Evolutionary conservation across 139 green algal genomes (phyloP).

Genomic region (Coelastrella sp.): DNA sequence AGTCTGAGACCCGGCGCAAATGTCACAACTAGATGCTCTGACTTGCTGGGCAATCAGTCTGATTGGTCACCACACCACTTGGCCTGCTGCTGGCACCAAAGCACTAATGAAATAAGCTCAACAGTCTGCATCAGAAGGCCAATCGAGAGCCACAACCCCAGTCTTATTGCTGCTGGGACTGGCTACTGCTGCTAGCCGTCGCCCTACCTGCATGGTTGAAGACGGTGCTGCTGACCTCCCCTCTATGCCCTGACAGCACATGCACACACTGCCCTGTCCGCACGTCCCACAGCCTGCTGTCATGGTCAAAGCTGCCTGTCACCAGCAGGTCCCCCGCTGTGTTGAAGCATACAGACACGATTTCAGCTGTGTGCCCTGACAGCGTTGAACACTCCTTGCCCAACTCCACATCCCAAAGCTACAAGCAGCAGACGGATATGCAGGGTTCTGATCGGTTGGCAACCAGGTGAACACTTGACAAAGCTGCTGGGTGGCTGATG

Average conservation of each 20-base stretch:
- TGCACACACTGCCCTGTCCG: conserved; percentile 79
- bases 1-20: too few species aligned
- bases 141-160: too few species aligned
- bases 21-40: too few species aligned
- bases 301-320: conserved; percentile 82
- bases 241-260: conserved; percentile 72
- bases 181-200: too few species aligned
- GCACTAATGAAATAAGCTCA: too few species aligned
- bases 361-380: conserved; percentile 77
- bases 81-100: too few species aligned
- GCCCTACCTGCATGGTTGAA: conserved; percentile 74
- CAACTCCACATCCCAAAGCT: conserved; percentile 85
- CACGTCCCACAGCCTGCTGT: conserved; percentile 81
- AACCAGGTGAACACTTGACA: not conserved
- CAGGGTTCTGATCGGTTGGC: not conserved
- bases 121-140: too few species aligned
- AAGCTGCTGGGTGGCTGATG: too few species aligned
- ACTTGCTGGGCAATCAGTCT: too few species aligned
- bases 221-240: conserved; percentile 71
- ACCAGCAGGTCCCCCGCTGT: conserved; percentile 70
- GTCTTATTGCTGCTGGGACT: too few species aligned
- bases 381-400: conserved; percentile 70
- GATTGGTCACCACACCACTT: too few species aligned
- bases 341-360: conserved; percentile 81
- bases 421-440: conserved; percentile 6